Base-by-base conservation (phyloP, 1,284 basidiomycete genomes). In the Puccinia horiana region DNA sequence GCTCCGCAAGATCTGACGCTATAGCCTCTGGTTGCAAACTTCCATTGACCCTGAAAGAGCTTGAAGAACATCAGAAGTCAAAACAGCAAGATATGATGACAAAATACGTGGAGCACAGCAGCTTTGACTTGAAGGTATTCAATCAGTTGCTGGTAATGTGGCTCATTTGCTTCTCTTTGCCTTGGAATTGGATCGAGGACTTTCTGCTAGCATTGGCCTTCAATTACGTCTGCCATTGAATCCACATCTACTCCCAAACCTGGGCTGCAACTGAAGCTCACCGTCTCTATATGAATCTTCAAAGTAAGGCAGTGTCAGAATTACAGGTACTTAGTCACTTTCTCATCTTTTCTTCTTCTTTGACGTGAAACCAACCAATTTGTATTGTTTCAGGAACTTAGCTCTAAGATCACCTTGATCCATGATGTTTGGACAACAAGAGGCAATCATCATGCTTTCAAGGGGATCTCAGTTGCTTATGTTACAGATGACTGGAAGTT, bases 401-500 rank as follows among this genome's bases (percentile, higher is more conserved):
- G n/a, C 1, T 61, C 54, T 16, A 76, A 76, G 29, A 44, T 76
- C 29, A 37, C 54, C 1, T 52, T 74, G 12, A 49, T 52, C 35
- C 72, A 74, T n/a, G 49, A 74, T 54, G 72, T 74, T 2, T 76
- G 74, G 74, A 76, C 74, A 1, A 63, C 58, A 0, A 76, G 63
- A 61, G 74, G 74, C 16, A 76, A 76, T 44, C 52, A 44, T 40
- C 74, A 76, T 29, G 56, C 74, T 14, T 61, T 76, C 26, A 14
- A 63, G 16, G 74, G 74, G 0, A 47, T 63, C 54, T 76, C 74
- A 42, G 74, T 76, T 63, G 54, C 52, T 40, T 76, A 61, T 63
- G 29, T 76, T 0, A 76, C 49, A 0, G 18, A 61, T 3, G 74
- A 76, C 44, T 76, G 74, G 74, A 5, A 1, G 6, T 76, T 61